Percentiles rank a stretch among this genome's conserved stretches.
Conservation (phyloP, 345 rosid species). For the Linum usitatissimum region DNA sequence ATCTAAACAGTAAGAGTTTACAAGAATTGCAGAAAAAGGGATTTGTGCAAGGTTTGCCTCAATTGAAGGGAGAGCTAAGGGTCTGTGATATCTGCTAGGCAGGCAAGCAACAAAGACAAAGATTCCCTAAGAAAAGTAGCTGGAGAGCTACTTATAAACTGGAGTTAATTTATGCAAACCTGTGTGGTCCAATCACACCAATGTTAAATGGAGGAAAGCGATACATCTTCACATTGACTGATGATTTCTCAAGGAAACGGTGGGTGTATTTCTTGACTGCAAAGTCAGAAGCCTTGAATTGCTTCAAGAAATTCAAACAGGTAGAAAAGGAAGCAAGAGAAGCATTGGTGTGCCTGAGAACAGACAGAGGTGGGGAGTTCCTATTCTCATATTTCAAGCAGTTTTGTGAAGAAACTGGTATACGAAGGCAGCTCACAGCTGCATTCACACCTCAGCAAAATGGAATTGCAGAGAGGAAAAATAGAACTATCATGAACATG, state of each 20-base stretch:
- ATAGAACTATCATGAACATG: constrained; percentile 1
- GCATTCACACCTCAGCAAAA: not conserved
- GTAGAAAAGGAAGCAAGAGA: not conserved
- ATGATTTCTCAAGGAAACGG: not conserved
- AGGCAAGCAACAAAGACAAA: not conserved
- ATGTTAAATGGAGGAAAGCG: not conserved
- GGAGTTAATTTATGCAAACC: not conserved
- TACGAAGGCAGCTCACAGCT: not conserved
- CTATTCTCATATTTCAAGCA: not conserved
- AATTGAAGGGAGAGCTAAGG: not conserved
- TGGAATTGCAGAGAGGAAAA: not conserved
- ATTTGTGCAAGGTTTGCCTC: not conserved
- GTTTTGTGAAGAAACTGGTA: not conserved
- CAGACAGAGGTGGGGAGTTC: not conserved
- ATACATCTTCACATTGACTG: not conserved
- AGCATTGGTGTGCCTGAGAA: not conserved
- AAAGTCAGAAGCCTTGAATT: not conserved
- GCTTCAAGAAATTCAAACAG: not conserved
- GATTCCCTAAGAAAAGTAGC: not conserved
- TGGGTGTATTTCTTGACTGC: not conserved
- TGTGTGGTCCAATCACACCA: not conserved
- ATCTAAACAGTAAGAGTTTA: not conserved
- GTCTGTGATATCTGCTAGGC: not conserved
- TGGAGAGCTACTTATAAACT: not conserved
- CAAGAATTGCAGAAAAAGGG: not conserved